A percentile compares a stretch with the other conserved stretches of the same genome.
Conservation (phyloP, 116 monocot genomes). For the Dioscorea cayenensis region DNA sequence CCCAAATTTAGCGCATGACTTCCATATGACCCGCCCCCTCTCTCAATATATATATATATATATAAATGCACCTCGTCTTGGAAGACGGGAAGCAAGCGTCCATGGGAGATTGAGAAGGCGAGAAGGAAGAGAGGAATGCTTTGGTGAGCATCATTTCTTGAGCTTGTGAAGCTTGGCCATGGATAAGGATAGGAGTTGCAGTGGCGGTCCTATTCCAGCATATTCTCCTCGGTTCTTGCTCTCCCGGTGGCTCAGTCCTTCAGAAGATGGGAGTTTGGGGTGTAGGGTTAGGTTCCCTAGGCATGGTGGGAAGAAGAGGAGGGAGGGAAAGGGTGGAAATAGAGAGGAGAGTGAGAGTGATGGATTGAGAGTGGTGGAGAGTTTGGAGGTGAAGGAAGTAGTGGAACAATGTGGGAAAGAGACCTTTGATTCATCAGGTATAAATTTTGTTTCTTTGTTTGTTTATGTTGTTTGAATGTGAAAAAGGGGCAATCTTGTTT, state of each 20-base stretch:
- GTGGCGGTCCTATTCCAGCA: not conserved
- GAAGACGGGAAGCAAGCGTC: not conserved
- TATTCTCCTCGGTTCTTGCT: constrained; percentile 6
- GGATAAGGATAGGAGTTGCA: not conserved
- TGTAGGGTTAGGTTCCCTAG: constrained; percentile 9
- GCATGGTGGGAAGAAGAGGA: not conserved
- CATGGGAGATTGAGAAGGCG: not conserved
- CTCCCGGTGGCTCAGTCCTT: not conserved
- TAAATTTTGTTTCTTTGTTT: not conserved
- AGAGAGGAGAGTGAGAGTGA: not conserved
- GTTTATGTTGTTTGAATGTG: not conserved
- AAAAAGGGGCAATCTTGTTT: not conserved
- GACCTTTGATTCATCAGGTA: not conserved
- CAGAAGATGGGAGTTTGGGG: not conserved
- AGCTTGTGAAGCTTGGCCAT: not conserved
- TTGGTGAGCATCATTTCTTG: no score
- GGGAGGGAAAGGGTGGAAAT: not conserved
- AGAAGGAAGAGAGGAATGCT: not conserved
- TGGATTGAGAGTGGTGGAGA: not conserved
- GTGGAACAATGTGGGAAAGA: not conserved
- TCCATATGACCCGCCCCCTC: no score
- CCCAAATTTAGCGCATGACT: no score
- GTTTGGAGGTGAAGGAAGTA: not conserved
- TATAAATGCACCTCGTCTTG: not conserved
- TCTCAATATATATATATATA: not conserved